phyloP scores from a whole-genome alignment of 345 rosid species.

The Eucalyptus regnans region DNA sequence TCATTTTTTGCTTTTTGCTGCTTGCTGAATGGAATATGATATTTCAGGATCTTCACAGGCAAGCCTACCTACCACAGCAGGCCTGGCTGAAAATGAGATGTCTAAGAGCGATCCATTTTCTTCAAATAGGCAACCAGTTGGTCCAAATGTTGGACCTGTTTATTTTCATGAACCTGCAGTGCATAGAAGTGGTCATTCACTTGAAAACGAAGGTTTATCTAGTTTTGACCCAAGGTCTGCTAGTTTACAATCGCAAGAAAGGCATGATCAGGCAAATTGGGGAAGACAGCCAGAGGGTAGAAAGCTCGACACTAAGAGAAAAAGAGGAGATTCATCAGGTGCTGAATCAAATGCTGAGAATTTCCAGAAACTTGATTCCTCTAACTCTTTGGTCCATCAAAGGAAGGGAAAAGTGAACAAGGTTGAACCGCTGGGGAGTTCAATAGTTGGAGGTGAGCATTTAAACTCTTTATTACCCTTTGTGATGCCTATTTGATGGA shows the following conservation, averaged over 20 bases:
- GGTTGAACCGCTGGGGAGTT: conserved; percentile 36
- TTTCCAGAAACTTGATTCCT: conserved; percentile 36
- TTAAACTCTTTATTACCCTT: conserved; percentile 13
- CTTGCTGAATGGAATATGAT: not conserved
- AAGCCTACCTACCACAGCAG: conserved; percentile 29
- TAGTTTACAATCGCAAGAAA: conserved; percentile 77
- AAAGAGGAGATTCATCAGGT: conserved; percentile 53
- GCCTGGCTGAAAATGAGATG: conserved; percentile 51
- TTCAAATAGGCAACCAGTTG: conserved; percentile 59
- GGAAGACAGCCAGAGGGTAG: conserved; percentile 42
- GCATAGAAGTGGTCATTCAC: conserved; percentile 57
- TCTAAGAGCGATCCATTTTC: conserved; percentile 50
- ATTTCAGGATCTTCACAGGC: conserved; percentile 72
- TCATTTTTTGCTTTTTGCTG: not conserved
- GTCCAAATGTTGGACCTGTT: conserved; percentile 55
- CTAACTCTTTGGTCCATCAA: conserved; percentile 14
- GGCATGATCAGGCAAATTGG: conserved; percentile 14
- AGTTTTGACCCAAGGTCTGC: conserved; percentile 85
- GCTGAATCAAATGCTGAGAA: conserved; percentile 42
- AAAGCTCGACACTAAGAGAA: conserved; percentile 59
- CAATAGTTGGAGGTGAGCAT: conserved; percentile 28
- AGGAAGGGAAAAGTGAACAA: conserved; percentile 60
- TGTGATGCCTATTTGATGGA: conserved; percentile 24
- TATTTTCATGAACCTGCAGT: conserved; percentile 67
- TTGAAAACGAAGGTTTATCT: conserved; percentile 91